A percentile compares a stretch with the other conserved stretches of the same genome.
Evolutionary conservation across 2,329 filamentous ascomycete species (phyloP).

Genomic region (Hirsutella rhossiliensis): DNA sequence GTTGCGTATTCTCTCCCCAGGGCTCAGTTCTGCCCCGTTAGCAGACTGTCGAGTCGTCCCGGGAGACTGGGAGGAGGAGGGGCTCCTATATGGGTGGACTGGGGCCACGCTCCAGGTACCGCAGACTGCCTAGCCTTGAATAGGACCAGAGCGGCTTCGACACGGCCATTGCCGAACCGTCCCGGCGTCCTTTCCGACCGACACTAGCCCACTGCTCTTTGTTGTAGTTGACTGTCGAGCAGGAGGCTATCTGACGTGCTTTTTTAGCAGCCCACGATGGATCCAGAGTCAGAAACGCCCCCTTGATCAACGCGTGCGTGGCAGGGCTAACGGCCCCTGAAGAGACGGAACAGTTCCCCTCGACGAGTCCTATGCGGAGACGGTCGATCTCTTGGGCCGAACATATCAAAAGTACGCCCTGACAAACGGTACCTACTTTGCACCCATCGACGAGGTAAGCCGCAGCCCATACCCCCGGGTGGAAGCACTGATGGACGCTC

Average conservation of each 20-base stretch:
- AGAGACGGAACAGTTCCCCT: slow-evolving; percentile 40
- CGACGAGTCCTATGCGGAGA: slow-evolving; percentile 47
- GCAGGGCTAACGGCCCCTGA: slow-evolving; percentile 12
- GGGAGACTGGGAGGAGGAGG: slow-evolving; percentile 10
- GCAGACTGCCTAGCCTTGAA: slow-evolving; percentile 13
- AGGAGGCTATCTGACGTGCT: background rate
- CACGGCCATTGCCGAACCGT: background rate
- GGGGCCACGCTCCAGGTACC: slow-evolving; percentile 18
- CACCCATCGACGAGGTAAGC: slow-evolving; percentile 58
- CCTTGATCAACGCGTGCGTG: slow-evolving; percentile 1
- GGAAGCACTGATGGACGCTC: no score
- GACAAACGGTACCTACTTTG: slow-evolving; percentile 52
- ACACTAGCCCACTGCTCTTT: background rate
- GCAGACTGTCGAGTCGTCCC: slow-evolving; percentile 3
- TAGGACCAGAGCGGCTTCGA: slow-evolving; percentile 2
- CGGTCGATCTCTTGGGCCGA: slow-evolving; percentile 47
- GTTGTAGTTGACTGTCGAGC: background rate
- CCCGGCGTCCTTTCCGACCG: background rate
- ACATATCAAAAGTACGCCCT: slow-evolving; percentile 57
- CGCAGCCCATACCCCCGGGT: background rate
- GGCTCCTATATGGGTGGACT: slow-evolving; percentile 16
- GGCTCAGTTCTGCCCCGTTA: background rate
- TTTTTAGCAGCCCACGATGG: slow-evolving; percentile 9
- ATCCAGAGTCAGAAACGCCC: slow-evolving; percentile 16
- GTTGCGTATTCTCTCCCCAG: background rate